A percentile compares a stretch with the other conserved stretches of the same genome.
phyloP scores from a whole-genome alignment of 116 monocot species.

The Cymodocea nodosa region DNA sequence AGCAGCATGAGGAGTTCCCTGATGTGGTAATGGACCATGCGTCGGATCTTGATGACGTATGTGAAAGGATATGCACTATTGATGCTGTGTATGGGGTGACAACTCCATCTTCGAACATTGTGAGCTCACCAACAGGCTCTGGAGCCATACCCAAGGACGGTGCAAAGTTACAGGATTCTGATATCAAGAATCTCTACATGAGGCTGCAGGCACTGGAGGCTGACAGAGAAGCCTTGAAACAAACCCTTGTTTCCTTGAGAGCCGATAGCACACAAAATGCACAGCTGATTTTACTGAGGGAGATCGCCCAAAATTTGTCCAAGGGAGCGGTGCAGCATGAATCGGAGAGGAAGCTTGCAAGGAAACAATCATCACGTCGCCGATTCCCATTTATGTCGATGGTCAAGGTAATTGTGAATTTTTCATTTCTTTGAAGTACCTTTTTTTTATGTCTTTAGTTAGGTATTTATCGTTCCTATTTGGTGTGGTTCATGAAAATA shows the following conservation, averaged over 20 bases:
- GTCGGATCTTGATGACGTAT: constrained; percentile 13
- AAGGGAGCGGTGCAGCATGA: constrained; percentile 21
- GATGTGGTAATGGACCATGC: constrained; percentile 1
- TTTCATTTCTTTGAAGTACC: no score
- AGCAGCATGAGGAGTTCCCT: constrained; percentile 12
- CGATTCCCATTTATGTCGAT: no score
- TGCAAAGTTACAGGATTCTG: constrained; percentile 19
- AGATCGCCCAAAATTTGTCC: constrained; percentile 61
- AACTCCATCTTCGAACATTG: background rate
- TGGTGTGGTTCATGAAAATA: no score
- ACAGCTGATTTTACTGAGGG: constrained; percentile 37
- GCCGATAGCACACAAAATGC: constrained; percentile 62
- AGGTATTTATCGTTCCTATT: no score
- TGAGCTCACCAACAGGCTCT: constrained; percentile 20
- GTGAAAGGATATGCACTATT: constrained; percentile 48
- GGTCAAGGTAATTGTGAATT: no score
- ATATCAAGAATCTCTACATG: constrained; percentile 58
- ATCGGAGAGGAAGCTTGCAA: background rate
- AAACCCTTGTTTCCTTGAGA: constrained; percentile 54
- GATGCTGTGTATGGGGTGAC: constrained; percentile 35
- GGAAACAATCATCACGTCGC: no score
- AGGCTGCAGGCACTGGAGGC: constrained; percentile 81
- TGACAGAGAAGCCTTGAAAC: constrained; percentile 71
- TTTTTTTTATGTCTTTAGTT: no score
- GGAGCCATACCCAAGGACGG: background rate